Evolutionary conservation across 306 rosid species (phyloP), one percentile per base, ranked within the genome.

Genomic region (Rosa multiflora): DNA sequence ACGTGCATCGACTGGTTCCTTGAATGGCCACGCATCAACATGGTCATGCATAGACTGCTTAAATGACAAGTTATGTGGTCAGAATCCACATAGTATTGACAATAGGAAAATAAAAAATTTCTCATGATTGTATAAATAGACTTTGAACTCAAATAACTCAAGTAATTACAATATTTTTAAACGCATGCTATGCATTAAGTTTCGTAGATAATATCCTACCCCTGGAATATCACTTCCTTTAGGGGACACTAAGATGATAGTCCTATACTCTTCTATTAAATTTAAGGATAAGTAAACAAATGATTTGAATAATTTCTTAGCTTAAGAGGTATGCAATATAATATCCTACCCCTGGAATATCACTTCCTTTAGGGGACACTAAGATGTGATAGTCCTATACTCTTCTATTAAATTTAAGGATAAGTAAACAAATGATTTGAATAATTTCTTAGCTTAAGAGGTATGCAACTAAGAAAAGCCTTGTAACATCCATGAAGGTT

Each of bases 1-100:
- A 66, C 92, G 96, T 61, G 86, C 84, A 77, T 96, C 93, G 78
- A 96, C 97, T 12, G 99, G 99, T 56, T 96, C 99, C 90, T 88
- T 95, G 88, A 95, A 95, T 73, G 99, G 99, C 99, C 99, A 95
- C 4, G 94, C 88, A 80, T 95, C 99, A 11, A 76, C 94, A 66
- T 93, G 99, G 20, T 95, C 99, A 40, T 80, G 76, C 97, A 93
- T 87, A 10, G 92, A 77, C 98, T 91, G 93, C 47, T 75, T n/a
- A 51, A 67, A 81, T 52, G 76, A 73, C 80, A 77, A 72, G 10
- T 26, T 5, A 52, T 6, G 14, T 21, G 69, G 78, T 72, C 49
- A 84, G 72, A 58, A 82, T 46, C 73, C 11, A 67, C 14, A 48
- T n/a, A 46, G 42, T 40, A 4, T 26, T 29, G 14, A 72, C 53